These are phyloP conservation scores for Nitzschia palea DNA, from an alignment of 108 stramenopile species.

Conservation along the genomic window DNA sequence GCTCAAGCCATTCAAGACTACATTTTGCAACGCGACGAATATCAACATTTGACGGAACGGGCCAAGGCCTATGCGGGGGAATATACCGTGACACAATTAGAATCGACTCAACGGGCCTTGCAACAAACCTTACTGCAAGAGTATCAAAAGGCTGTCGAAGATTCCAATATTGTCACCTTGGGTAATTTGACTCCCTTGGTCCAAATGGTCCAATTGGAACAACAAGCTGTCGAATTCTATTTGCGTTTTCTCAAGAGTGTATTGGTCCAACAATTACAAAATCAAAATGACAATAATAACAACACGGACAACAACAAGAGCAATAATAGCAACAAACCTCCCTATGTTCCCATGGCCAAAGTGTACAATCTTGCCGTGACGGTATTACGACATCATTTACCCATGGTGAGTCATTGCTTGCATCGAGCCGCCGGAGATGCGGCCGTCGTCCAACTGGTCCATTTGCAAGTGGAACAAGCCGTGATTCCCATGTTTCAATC, in stretches of 20 bases:
- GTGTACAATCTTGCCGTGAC: constrained; percentile 84
- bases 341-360: constrained; percentile 59
- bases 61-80: constrained; percentile 61
- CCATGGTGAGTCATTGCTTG: constrained; percentile 83
- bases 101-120: constrained; percentile 41
- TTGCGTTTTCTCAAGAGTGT: constrained; percentile 55
- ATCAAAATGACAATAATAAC: constrained; percentile 28
- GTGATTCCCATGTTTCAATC: constrained; percentile 58
- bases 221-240: constrained; percentile 69
- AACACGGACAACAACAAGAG: constrained; percentile 33
- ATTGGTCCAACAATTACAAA: constrained; percentile 33
- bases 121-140: constrained; percentile 47
- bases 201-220: constrained; percentile 70
- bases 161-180: constrained; percentile 51
- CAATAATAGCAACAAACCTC: constrained; percentile 37
- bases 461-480: constrained; percentile 70
- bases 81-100: constrained; percentile 59
- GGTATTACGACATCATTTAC: constrained; percentile 82
- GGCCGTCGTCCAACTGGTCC: constrained; percentile 78
- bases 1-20: constrained; percentile 60
- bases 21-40: constrained; percentile 23
- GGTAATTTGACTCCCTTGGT: constrained; percentile 71
- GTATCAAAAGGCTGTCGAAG: constrained; percentile 63
- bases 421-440: constrained; percentile 82
- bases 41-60: constrained; percentile 26